phyloP scores from a whole-genome alignment of 75 land plant genomes.

The Cupressus sempervirens region DNA sequence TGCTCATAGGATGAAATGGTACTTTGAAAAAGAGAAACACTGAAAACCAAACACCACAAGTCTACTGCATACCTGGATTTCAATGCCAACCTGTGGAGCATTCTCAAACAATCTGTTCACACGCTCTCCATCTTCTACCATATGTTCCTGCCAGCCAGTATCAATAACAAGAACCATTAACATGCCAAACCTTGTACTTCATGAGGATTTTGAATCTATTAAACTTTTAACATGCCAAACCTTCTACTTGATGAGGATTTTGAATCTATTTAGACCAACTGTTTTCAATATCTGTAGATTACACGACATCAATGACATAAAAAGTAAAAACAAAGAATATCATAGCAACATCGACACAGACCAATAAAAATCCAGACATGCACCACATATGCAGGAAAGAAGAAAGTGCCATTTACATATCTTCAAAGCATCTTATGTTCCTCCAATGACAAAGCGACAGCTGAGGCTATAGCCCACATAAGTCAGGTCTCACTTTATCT shows the following conservation, averaged over 20 bases:
- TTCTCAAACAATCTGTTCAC: conserved; percentile 83
- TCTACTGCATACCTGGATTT: conserved; percentile 55
- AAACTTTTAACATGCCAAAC: too few relatives aligned
- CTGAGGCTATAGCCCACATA: not conserved
- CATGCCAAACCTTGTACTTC: not conserved
- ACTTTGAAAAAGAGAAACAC: not conserved
- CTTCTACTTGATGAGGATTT: too few relatives aligned
- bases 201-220: not conserved
- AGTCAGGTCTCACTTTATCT: too few relatives aligned
- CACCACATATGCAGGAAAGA: not conserved
- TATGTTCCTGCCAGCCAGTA: conserved; percentile 64
- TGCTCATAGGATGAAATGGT: too few relatives aligned
- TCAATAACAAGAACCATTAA: not conserved
- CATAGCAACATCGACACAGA: not conserved
- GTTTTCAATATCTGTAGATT: not conserved
- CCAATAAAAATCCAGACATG: not conserved
- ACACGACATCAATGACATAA: not conserved
- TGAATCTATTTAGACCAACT: not conserved
- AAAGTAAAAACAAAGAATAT: not conserved
- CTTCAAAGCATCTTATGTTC: not conserved
- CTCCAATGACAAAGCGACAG: not conserved
- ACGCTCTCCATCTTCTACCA: conserved; percentile 75
- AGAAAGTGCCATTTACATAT: not conserved
- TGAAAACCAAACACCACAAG: not conserved
- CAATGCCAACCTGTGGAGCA: conserved; percentile 77